Base-by-base conservation (phyloP, 169 alveolate genomes). In the Plasmodium ovale region DNA sequence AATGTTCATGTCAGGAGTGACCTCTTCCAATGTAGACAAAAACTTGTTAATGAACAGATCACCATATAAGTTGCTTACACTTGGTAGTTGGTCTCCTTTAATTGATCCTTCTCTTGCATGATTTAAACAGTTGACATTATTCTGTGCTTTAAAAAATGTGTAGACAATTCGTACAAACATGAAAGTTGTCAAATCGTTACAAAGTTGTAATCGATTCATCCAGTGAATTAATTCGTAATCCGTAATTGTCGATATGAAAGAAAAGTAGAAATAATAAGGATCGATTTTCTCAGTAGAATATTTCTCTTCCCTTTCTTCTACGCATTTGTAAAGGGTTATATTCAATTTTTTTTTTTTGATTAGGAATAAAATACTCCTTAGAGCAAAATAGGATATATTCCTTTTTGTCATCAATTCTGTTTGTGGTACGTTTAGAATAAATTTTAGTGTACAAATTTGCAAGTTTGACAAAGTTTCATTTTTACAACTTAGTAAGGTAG, bases 311-410 rank as follows among this genome's bases (percentile, higher is more conserved):
- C 3, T 12, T 62, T 5, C 49, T 10, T 9, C 27, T 31, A 3
- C 4, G 35, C 16, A 31, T 16, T 10, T 72, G 14, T 12, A 39
- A 6, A 62, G 4, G 12, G 19, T 10, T 14, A 65, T 12, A 16
- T 65, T 27, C 25, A 82, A 49, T 27, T 42, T 56, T 35, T 65
- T 65, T 51, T 82, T 65, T 49, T 82, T 82, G 0, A 82, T 51
- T 56, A 82, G 53, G 65, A 49, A 82, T 64, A 82, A 31, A 42
- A 82, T 23, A 21, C 84, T 64, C 53, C 79, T 47, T 21, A 82
- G 42, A 16, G 90, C 31, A 58, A 51, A 82, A 53, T 49, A 82
- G 0, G 44, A 5, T 21, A 82, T 54, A 10, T 64, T 37, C 53
- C 82, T 82, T 21, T 56, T 47, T 29, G 16, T 65, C 71, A 82